phyloP scores from a whole-genome alignment of 2,329 filamentous ascomycete genomes.

The Tolypocladium endophyticum region DNA sequence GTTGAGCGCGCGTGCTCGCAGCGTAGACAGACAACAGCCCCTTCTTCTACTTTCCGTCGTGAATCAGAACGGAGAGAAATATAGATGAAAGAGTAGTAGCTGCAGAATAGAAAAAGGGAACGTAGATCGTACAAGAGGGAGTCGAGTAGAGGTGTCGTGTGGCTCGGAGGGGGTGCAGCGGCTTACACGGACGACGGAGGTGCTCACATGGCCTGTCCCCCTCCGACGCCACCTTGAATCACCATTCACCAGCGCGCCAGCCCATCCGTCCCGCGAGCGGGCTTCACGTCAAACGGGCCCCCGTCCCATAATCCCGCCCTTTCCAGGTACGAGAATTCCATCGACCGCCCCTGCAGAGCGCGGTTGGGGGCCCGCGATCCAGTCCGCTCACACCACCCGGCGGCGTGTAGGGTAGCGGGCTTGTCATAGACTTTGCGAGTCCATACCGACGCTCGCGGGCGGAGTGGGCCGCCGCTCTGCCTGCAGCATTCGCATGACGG shows the following conservation, averaged over 20 bases:
- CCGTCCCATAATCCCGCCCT: background rate
- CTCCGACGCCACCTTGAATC: background rate
- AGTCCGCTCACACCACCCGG: background rate
- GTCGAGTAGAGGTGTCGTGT: background rate
- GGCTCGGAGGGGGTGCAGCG: background rate
- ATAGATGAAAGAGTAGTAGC: background rate
- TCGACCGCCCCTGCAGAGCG: too few relatives aligned
- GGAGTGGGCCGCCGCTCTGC: background rate
- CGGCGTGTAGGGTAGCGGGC: background rate
- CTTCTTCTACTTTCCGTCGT: too few relatives aligned
- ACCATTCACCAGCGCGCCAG: background rate
- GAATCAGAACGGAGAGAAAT: background rate
- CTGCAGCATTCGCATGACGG: too few relatives aligned
- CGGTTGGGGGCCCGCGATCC: background rate
- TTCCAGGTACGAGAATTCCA: background rate
- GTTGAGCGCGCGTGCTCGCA: too few relatives aligned
- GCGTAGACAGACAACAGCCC: too few relatives aligned
- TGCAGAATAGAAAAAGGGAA: background rate
- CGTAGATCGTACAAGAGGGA: background rate
- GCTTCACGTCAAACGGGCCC: background rate
- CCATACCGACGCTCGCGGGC: background rate
- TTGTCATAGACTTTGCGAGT: background rate
- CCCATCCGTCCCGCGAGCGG: background rate
- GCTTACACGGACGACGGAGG: background rate
- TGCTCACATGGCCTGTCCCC: background rate